Conservation (phyloP, 495 filamentous ascomycete species). For the Trypethelium eluteriae region DNA sequence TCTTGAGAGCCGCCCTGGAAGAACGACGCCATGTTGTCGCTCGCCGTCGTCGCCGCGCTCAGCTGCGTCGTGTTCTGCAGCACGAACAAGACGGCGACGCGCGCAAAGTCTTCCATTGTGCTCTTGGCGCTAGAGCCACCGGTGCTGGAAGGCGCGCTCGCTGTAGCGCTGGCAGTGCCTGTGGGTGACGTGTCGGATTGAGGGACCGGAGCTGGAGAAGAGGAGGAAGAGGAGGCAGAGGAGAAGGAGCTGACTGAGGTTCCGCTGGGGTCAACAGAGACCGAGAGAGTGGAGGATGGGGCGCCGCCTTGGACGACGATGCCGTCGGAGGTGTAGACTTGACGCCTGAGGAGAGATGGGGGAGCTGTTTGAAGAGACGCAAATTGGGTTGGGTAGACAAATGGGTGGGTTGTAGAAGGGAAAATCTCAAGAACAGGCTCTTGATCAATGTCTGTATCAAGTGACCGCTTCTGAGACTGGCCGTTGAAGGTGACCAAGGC, state of each 20-base stretch:
- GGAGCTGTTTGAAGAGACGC: conserved; percentile 4
- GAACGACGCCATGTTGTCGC: conserved; percentile 48
- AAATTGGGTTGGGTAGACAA: not conserved
- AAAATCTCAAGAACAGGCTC: not conserved
- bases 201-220: not conserved
- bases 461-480: conserved; percentile 10
- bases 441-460: conserved; percentile 19
- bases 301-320: conserved; percentile 26
- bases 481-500: conserved; percentile 67
- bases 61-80: conserved; percentile 49
- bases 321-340: conserved; percentile 24
- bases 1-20: conserved; percentile 33
- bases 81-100: conserved; percentile 54
- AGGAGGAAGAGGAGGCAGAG: no score
- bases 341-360: conserved; percentile 5
- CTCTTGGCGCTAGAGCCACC: not conserved
- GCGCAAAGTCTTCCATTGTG: conserved; percentile 54
- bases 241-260: not conserved
- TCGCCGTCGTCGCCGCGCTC: conserved; percentile 48
- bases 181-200: not conserved
- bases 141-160: conserved; percentile 37
- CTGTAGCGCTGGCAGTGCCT: conserved; percentile 29
- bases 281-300: conserved; percentile 11
- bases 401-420: not conserved
- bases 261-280: conserved; percentile 12